Percentiles rank a stretch among this genome's conserved stretches.
Evolutionary conservation across 1,284 basidiomycete species (phyloP).

Genomic region (Ganoderma sinense): DNA sequence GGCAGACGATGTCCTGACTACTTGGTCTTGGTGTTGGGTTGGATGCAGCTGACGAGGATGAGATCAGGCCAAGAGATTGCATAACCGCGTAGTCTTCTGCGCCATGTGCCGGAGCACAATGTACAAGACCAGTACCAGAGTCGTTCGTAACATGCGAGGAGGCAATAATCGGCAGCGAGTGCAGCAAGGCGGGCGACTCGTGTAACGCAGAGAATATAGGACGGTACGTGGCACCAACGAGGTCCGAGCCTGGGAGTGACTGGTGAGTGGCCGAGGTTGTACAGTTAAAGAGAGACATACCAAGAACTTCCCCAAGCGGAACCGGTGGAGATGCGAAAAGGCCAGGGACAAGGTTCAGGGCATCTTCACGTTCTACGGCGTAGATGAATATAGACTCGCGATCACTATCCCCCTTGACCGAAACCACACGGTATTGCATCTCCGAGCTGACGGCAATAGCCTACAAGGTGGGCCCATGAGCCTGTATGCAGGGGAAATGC

Average conservation of each 20-base stretch:
- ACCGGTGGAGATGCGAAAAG: slow-evolving; percentile 10
- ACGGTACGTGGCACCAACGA: slow-evolving; percentile 73
- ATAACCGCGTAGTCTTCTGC: slow-evolving; percentile 91
- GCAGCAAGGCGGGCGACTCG: slow-evolving; percentile 16
- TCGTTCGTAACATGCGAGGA: slow-evolving; percentile 83
- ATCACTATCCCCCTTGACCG: slow-evolving; percentile 46
- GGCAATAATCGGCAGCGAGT: slow-evolving; percentile 52
- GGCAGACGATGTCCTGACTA: slow-evolving; percentile 61
- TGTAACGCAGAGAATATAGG: slow-evolving; percentile 65
- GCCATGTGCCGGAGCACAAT: slow-evolving; percentile 96
- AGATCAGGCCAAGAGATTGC: slow-evolving; percentile 55
- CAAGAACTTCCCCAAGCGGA: slow-evolving; percentile 54
- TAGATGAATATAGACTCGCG: slow-evolving; percentile 53
- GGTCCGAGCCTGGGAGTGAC: slow-evolving; percentile 57
- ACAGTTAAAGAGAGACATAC: slow-evolving; percentile 40
- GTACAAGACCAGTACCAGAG: slow-evolving; percentile 96
- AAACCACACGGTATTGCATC: slow-evolving; percentile 75
- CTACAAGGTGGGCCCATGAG: slow-evolving; percentile 47
- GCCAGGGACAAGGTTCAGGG: slow-evolving; percentile 22
- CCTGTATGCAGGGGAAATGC: neutral
- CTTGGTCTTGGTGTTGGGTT: neutral
- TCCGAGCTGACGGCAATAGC: slow-evolving; percentile 86
- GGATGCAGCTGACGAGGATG: slow-evolving; percentile 32
- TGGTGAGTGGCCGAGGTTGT: neutral
- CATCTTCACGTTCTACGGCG: slow-evolving; percentile 64